These are phyloP conservation scores for Gastrolobium villosum DNA, from an alignment of 306 rosid species.

Conservation along the genomic window DNA sequence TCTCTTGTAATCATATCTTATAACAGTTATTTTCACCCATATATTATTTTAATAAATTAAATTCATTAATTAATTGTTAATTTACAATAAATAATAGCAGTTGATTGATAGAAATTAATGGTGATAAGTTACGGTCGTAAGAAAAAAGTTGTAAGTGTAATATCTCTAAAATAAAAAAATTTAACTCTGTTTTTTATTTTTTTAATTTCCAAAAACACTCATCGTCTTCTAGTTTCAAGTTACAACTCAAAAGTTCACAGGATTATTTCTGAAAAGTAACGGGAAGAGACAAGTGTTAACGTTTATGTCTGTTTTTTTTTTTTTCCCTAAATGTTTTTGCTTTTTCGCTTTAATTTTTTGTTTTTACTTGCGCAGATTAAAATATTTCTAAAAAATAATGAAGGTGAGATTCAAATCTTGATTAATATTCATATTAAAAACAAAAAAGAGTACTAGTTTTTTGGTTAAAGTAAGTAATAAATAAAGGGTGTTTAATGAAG, in stretches of 20 bases:
- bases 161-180: neutral
- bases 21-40: too few relatives aligned
- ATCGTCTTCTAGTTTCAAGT: constrained; percentile 4
- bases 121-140: too few relatives aligned
- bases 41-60: too few relatives aligned
- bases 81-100: too few relatives aligned
- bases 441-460: too few relatives aligned
- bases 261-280: neutral
- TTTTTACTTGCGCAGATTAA: neutral
- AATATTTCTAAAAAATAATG: neutral
- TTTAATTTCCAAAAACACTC: neutral
- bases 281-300: constrained; percentile 43
- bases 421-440: too few relatives aligned
- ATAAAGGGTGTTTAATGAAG: neutral
- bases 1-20: too few relatives aligned
- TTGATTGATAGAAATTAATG: too few relatives aligned
- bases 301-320: neutral
- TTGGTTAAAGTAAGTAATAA: too few relatives aligned
- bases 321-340: neutral
- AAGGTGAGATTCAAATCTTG: neutral
- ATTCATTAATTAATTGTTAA: too few relatives aligned
- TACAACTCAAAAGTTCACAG: neutral
- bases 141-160: too few relatives aligned
- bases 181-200: neutral
- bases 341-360: constrained; percentile 5